These are phyloP conservation scores for Onygena corvina DNA, from an alignment of 2,329 filamentous ascomycete genomes.

Conservation along the genomic window DNA sequence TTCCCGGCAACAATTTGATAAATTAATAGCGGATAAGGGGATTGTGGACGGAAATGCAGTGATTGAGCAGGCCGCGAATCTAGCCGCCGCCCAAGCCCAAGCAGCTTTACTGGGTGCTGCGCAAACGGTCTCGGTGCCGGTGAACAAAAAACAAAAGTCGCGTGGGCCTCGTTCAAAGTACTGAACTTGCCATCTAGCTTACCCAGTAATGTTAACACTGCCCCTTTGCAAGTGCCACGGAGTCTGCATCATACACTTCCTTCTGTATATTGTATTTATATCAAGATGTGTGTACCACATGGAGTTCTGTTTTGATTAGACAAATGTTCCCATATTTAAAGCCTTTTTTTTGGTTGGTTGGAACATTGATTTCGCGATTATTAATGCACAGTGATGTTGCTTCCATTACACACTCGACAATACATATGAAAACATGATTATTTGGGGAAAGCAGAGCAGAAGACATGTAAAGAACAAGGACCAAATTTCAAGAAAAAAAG, in stretches of 20 bases:
- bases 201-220: too few species aligned
- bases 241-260: neutral
- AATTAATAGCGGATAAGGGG: conserved; percentile 40
- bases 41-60: conserved; percentile 42
- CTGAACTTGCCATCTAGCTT: too few species aligned
- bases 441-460: neutral
- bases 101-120: neutral
- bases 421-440: neutral
- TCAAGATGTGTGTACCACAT: conserved; percentile 3
- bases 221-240: too few species aligned
- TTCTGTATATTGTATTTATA: conserved; percentile 7
- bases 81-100: conserved; percentile 19
- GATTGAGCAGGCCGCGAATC: conserved; percentile 24
- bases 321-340: neutral
- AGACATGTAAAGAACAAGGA: neutral
- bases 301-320: neutral
- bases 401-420: neutral
- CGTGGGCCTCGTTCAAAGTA: neutral
- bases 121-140: neutral
- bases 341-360: neutral
- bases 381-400: neutral
- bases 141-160: neutral
- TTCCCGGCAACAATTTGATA: conserved; percentile 39
- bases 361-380: neutral
- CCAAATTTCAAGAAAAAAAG: neutral